Conservation (phyloP, 1,139 yeast species). For the Taphrina deformans region DNA sequence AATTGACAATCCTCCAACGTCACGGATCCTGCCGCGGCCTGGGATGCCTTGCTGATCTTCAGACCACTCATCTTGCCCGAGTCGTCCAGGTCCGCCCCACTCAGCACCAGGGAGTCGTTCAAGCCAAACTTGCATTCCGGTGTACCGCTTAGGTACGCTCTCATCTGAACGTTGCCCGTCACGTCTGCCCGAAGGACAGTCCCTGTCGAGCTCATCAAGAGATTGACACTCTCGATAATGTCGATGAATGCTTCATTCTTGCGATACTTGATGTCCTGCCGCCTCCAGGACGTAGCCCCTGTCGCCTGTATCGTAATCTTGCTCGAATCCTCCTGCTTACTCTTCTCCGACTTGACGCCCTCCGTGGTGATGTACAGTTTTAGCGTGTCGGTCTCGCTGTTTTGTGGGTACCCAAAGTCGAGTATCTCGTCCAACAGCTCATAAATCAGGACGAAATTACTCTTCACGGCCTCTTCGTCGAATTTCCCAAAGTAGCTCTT, state of each 20-base stretch:
- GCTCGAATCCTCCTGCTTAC: constrained; percentile 41
- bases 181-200: constrained; percentile 69
- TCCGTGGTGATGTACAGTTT: constrained; percentile 48
- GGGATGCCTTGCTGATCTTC: constrained; percentile 35
- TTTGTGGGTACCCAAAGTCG: constrained; percentile 81
- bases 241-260: constrained; percentile 78
- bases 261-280: constrained; percentile 69
- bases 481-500: constrained; percentile 48
- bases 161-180: constrained; percentile 72
- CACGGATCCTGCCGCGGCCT: constrained; percentile 55
- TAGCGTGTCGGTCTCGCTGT: constrained; percentile 59
- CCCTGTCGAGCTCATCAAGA: constrained; percentile 55
- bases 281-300: constrained; percentile 66
- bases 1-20: constrained; percentile 76
- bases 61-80: constrained; percentile 35
- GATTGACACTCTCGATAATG: constrained; percentile 71
- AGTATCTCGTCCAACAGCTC: constrained; percentile 71
- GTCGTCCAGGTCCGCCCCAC: constrained; percentile 34
- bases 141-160: constrained; percentile 73
- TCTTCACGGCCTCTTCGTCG: constrained; percentile 53
- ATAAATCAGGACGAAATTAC: constrained; percentile 67
- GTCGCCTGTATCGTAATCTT: constrained; percentile 49
- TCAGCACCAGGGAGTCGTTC: constrained; percentile 50
- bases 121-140: constrained; percentile 71
- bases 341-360: constrained; percentile 40